phyloP scores from a whole-genome alignment of 352 stramenopile species.

The Globisporangium mamillatum region DNA sequence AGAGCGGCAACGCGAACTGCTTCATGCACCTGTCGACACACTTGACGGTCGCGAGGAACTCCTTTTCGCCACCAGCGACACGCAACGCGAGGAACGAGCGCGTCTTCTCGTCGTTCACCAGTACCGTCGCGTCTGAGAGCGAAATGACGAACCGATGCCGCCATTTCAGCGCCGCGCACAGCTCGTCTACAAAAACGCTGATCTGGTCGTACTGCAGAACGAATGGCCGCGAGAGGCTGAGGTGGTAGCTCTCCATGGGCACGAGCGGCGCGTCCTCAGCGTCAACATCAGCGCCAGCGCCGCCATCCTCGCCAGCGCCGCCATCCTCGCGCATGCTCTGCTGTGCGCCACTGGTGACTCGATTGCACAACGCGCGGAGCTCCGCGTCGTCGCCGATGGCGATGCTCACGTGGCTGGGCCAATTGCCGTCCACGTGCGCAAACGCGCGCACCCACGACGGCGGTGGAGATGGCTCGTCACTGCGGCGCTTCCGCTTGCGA shows the following conservation, averaged over 20 bases:
- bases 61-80: constrained; percentile 32
- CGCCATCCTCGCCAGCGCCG: no score
- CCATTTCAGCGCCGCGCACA: constrained; percentile 71
- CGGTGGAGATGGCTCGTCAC: constrained; percentile 13
- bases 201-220: constrained; percentile 71
- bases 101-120: constrained; percentile 75
- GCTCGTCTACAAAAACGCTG: constrained; percentile 54
- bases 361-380: constrained; percentile 24
- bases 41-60: constrained; percentile 39
- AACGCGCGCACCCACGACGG: constrained; percentile 56
- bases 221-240: constrained; percentile 81
- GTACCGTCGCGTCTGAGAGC: constrained; percentile 35
- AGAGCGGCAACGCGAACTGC: constrained; percentile 42
- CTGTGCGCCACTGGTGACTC: constrained; percentile 34
- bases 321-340: background rate
- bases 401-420: constrained; percentile 74
- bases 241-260: constrained; percentile 38
- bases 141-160: constrained; percentile 49
- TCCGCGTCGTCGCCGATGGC: constrained; percentile 28
- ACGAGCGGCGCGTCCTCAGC: constrained; percentile 26
- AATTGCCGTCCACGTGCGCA: constrained; percentile 76
- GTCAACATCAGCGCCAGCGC: background rate
- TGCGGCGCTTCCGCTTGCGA: constrained; percentile 49
- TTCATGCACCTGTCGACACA: constrained; percentile 66
- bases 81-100: constrained; percentile 69